Base-by-base conservation (phyloP, 176 grass and related monocot genomes). In the Elymus sibiricus region DNA sequence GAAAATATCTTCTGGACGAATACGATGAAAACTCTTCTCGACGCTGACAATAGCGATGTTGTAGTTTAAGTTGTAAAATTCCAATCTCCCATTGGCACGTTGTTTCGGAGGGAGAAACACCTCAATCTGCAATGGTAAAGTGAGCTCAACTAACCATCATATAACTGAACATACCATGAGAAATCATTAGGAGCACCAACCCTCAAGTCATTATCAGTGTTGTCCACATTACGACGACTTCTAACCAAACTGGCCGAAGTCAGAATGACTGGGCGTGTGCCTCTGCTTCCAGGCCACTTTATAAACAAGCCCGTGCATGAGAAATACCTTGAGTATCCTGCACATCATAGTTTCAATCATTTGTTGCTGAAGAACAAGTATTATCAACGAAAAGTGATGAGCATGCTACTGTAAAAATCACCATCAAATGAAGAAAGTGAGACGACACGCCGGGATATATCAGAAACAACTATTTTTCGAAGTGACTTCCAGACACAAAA, bases 171-270 rank as follows among this genome's bases (percentile, higher is more conserved):
- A 49, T 49, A 22, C 13, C 1, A 47, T 27, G 9, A 37, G n/a
- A 64, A 51, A 37, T 53, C 22, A 47, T 27, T 74, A 37, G 31
- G 77, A 74, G 39, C 14, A 72, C 56, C 27, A 53, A 87, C 78
- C 29, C 0, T 87, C 58, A 87, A 79, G 58, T 9, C 37, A 14
- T 53, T 56, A 40, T 66, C 70, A 67, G 66, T 82, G 9, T 8
- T 2, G 3, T 87, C 58, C 4, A 46, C 69, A 32, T 87, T 28
- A 65, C 0, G 0, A 29, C 3, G n/a, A 11, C 2, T 43, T 43
- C 64, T 87, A 66, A 87, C 70, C 70, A 81, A 87, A 76, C 78
- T 75, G 17, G 70, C 85, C 24, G 85, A 87, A 76, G 78, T 87
- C 70, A 86, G 55, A 15, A 82, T 28, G 3, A 71, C 70, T 9